Evolutionary conservation across 2,329 filamentous ascomycete genomes (phyloP).

Genomic region (Epichloe sp.): DNA sequence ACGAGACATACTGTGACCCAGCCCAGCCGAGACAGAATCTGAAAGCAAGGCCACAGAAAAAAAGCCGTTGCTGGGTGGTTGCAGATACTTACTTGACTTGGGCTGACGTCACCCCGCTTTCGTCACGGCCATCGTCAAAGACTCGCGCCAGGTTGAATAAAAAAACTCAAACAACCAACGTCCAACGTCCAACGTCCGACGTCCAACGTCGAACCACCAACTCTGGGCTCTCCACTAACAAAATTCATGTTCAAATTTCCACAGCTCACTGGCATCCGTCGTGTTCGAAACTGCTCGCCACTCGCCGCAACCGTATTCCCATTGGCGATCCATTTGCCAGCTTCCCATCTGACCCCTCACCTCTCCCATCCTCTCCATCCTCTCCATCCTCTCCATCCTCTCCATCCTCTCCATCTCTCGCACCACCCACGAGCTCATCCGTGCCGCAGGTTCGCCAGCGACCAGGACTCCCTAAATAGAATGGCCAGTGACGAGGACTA

Average conservation of each 20-base stretch:
- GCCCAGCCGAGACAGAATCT: too few species aligned
- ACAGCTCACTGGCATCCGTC: not conserved
- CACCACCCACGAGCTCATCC: slow-evolving; percentile 6
- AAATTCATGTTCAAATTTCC: not conserved
- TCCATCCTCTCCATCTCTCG: not conserved
- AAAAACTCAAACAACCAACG: not conserved
- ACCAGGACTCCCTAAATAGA: slow-evolving; percentile 8
- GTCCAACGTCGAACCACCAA: too few species aligned
- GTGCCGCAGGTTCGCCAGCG: slow-evolving; percentile 3
- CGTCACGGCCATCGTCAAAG: not conserved
- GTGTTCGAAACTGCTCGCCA: not conserved
- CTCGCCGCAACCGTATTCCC: not conserved
- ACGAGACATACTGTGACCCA: too few species aligned
- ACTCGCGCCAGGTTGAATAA: not conserved
- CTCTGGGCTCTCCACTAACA: not conserved
- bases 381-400: too few species aligned
- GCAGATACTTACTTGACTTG: not conserved
- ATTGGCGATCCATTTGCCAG: not conserved
- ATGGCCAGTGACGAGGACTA: slow-evolving; percentile 77
- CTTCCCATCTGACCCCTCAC: not conserved
- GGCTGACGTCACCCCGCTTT: slow-evolving; percentile 20
- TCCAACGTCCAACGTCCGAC: not conserved
- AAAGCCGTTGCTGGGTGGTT: too few species aligned
- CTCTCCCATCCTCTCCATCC: not conserved
- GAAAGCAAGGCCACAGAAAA: too few species aligned